Percentiles rank a stretch among this genome's conserved stretches.
Evolutionary conservation across 2,329 filamentous ascomycete species (phyloP).

Genomic region (Epichloe gansuensis): DNA sequence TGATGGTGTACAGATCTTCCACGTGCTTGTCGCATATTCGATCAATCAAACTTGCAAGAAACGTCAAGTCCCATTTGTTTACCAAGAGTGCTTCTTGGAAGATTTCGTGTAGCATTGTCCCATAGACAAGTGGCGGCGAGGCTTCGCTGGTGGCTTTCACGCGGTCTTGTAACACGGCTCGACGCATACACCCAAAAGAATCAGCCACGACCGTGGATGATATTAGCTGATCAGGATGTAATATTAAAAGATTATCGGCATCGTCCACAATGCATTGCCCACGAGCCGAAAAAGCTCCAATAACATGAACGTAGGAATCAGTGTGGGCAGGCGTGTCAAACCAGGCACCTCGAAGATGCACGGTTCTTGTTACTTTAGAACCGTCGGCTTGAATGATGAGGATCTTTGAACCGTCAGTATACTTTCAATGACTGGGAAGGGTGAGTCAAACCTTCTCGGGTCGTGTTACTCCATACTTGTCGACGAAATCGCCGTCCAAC

Average conservation of each 20-base stretch:
- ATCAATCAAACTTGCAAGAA: constrained; percentile 55
- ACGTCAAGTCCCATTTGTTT: constrained; percentile 67
- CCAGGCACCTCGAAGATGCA: constrained; percentile 80
- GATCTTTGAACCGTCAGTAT: constrained; percentile 38
- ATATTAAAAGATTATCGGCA: constrained; percentile 67
- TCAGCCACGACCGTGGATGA: constrained; percentile 95
- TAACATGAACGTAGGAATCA: constrained; percentile 74
- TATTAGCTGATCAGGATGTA: constrained; percentile 91
- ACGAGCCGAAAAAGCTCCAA: constrained; percentile 58
- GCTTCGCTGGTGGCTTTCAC: constrained; percentile 81
- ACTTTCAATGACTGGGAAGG: background rate
- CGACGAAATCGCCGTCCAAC: constrained; percentile 54
- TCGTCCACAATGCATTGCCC: constrained; percentile 78
- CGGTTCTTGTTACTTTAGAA: constrained; percentile 50
- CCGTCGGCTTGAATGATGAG: constrained; percentile 73
- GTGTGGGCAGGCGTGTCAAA: constrained; percentile 63
- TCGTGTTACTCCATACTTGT: constrained; percentile 45
- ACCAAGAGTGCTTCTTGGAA: constrained; percentile 82
- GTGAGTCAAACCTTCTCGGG: constrained; percentile 55
- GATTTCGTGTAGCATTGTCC: constrained; percentile 85
- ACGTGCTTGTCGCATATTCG: constrained; percentile 63
- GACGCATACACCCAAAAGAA: constrained; percentile 81
- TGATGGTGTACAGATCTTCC: constrained; percentile 82
- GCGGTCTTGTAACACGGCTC: constrained; percentile 86
- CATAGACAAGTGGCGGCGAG: constrained; percentile 75